Evolutionary conservation across 495 filamentous ascomycete species (phyloP).

Genomic region (Neurospora sp.): DNA sequence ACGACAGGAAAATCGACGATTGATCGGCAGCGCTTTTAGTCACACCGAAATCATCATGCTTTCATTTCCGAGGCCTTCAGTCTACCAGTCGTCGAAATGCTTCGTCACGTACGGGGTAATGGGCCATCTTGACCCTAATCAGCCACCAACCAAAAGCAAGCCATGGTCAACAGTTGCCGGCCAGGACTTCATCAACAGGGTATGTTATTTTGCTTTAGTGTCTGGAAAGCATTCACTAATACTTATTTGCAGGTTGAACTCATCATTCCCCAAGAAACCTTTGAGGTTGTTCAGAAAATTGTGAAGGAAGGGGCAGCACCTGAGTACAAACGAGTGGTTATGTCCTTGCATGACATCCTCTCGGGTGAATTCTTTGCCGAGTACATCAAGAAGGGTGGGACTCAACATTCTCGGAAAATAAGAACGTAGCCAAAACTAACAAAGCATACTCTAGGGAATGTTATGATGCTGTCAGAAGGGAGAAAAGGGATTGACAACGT

Average conservation of each 20-base stretch:
- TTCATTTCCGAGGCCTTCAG: constrained; percentile 42
- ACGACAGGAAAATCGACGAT: not conserved
- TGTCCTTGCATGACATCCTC: constrained; percentile 62
- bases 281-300: constrained; percentile 50
- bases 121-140: constrained; percentile 55
- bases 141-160: constrained; percentile 59
- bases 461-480: constrained; percentile 88
- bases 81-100: constrained; percentile 58
- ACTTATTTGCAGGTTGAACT: constrained; percentile 50
- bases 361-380: constrained; percentile 72
- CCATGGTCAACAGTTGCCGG: constrained; percentile 59
- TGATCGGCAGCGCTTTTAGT: not conserved
- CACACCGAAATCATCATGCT: constrained; percentile 38
- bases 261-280: constrained; percentile 58
- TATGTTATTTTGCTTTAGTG: constrained; percentile 21
- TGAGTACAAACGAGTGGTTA: constrained; percentile 59
- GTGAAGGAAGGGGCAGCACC: constrained; percentile 22
- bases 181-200: constrained; percentile 70
- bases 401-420: not conserved
- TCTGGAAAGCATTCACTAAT: not conserved
- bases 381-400: constrained; percentile 75
- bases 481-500: constrained; percentile 67
- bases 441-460: constrained; percentile 47
- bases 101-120: constrained; percentile 59
- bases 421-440: not conserved